Evolutionary conservation across 2,329 filamentous ascomycete genomes (phyloP).

Genomic region (Ceratocystis alfenasii): DNA sequence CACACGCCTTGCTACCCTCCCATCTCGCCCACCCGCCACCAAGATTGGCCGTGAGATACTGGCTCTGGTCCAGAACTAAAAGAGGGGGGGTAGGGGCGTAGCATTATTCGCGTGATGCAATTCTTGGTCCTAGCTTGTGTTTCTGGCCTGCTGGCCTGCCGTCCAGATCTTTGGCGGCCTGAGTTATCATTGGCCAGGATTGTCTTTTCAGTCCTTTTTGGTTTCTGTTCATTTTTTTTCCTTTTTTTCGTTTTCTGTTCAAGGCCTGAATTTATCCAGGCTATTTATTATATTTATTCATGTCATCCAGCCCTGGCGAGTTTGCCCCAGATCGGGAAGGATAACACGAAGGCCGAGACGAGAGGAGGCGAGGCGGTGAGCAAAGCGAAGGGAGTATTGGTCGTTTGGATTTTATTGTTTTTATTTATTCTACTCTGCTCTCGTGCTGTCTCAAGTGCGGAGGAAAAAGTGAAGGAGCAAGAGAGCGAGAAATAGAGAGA

Average conservation of each 20-base stretch:
- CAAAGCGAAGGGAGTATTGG: background rate
- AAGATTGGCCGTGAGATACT: background rate
- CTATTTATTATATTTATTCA: too few relatives aligned
- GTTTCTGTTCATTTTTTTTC: background rate
- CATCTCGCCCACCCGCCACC: background rate
- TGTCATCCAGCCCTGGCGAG: background rate
- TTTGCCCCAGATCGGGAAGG: slow-evolving; percentile 10
- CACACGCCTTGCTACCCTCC: background rate
- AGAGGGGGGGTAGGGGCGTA: background rate
- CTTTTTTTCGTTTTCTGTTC: too few relatives aligned
- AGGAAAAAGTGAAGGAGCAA: background rate
- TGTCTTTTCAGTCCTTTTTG: background rate
- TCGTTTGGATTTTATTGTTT: background rate
- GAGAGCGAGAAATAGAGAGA: background rate
- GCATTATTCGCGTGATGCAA: background rate
- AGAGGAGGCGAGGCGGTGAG: slow-evolving; percentile 7
- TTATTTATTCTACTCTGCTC: background rate
- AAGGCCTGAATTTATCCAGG: too few relatives aligned
- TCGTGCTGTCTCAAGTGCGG: background rate
- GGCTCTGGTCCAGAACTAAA: background rate
- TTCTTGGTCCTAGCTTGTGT: background rate
- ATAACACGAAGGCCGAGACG: slow-evolving; percentile 6
- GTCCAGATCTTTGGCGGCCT: background rate
- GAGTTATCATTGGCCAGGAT: background rate
- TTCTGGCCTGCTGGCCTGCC: background rate